Percentiles rank a stretch among this genome's conserved stretches.
These are phyloP conservation scores for Candida awuae DNA, from an alignment of 805 yeast genomes.

Conservation along the genomic window DNA sequence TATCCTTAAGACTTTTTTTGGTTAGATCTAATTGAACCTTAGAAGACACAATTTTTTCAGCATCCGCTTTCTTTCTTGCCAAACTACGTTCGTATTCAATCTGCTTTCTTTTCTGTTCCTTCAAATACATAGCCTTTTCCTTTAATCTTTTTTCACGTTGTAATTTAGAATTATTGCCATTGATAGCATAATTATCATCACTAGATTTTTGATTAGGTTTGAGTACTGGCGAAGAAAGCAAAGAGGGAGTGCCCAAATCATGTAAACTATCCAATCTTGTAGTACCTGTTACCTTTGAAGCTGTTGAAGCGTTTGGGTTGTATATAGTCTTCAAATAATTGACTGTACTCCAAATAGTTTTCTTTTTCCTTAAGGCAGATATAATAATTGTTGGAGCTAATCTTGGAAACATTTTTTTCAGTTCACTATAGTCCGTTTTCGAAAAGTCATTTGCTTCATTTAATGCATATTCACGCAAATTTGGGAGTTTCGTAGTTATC, in stretches of 20 bases:
- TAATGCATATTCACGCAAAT: constrained; percentile 38
- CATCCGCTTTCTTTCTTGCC: constrained; percentile 12
- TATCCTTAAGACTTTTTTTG: constrained; percentile 18
- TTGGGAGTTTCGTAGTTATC: constrained; percentile 23
- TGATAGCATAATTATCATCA: too few species aligned
- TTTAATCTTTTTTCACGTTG: neutral
- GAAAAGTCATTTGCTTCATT: constrained; percentile 1
- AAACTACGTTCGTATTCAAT: constrained; percentile 1
- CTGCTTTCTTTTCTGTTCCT: neutral
- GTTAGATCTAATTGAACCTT: constrained; percentile 18
- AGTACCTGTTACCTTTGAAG: neutral
- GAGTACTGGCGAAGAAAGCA: constrained; percentile 9
- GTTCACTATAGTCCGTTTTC: constrained; percentile 21
- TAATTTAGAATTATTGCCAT: neutral
- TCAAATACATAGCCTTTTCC: constrained; percentile 8
- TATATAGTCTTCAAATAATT: constrained; percentile 22
- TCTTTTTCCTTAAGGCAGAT: constrained; percentile 25
- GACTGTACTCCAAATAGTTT: constrained; percentile 27
- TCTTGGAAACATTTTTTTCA: constrained; percentile 29
- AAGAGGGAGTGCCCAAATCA: constrained; percentile 5
- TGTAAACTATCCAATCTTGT: constrained; percentile 10
- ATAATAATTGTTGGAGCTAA: constrained; percentile 25
- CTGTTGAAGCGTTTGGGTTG: neutral
- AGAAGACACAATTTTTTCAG: constrained; percentile 22
- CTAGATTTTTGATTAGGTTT: constrained; percentile 13